A percentile compares a stretch with the other conserved stretches of the same genome.
phyloP scores from a whole-genome alignment of 2,329 filamentous ascomycete species.

The Penicillium sp. region DNA sequence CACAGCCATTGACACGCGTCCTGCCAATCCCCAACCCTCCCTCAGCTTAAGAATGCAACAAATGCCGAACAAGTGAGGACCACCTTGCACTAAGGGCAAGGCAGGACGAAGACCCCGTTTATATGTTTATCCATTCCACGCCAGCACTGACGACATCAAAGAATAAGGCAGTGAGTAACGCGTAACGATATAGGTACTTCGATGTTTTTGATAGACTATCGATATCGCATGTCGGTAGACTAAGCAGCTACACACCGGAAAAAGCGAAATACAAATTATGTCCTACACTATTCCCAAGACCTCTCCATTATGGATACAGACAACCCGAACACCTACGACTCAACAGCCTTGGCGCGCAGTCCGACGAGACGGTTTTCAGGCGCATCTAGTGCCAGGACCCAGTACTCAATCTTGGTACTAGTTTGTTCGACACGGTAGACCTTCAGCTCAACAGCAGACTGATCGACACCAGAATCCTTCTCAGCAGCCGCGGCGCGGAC shows the following conservation, averaged over 20 bases:
- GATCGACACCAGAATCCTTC: slow-evolving; percentile 17
- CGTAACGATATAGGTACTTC: neutral
- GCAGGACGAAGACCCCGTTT: neutral
- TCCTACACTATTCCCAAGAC: neutral
- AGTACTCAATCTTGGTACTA: slow-evolving; percentile 71
- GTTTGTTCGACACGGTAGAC: slow-evolving; percentile 69
- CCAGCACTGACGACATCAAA: neutral
- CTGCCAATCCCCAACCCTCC: neutral
- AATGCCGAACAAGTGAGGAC: slow-evolving; percentile 2
- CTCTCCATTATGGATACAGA: neutral
- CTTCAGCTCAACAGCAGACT: slow-evolving; percentile 57
- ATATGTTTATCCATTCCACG: slow-evolving; percentile 1
- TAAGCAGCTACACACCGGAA: neutral
- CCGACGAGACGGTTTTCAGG: slow-evolving; percentile 66
- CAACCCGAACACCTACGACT: slow-evolving; percentile 50
- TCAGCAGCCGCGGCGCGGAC: slow-evolving; percentile 51
- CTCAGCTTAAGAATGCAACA: slow-evolving; percentile 11
- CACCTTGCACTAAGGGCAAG: neutral
- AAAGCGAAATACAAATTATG: neutral
- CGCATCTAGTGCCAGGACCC: slow-evolving; percentile 64
- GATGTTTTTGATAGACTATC: neutral
- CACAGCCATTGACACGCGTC: slow-evolving; percentile 26
- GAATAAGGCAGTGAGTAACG: neutral
- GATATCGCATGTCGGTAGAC: neutral
- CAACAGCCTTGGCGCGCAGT: slow-evolving; percentile 72